phyloP scores from a whole-genome alignment of 371 early-diverging fungal species.

The Actinomortierella wolfii region DNA sequence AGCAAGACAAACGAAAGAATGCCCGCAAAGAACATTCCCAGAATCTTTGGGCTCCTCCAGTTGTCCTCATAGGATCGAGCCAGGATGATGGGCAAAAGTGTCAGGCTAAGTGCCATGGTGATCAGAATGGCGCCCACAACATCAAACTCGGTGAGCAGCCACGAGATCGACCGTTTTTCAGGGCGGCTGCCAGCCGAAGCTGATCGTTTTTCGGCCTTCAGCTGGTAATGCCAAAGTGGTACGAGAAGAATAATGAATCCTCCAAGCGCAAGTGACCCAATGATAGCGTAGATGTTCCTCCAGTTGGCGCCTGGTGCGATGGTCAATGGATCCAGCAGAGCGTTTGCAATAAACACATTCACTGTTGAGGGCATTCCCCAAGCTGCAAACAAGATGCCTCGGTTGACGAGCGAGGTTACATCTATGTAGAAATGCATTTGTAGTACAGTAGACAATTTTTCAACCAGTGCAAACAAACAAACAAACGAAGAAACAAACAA shows the following conservation, averaged over 20 bases:
- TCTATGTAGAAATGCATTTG: conserved; percentile 5
- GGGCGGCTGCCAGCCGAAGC: neutral
- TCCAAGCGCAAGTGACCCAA: conserved; percentile 32
- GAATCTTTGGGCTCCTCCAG: conserved; percentile 30
- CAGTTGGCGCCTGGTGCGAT: conserved; percentile 27
- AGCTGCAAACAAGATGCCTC: conserved; percentile 13
- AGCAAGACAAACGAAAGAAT: conserved; percentile 24
- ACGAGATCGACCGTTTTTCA: conserved; percentile 9
- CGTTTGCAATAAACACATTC: conserved; percentile 7
- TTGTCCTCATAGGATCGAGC: conserved; percentile 45
- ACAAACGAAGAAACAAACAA: neutral
- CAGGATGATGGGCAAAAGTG: conserved; percentile 45
- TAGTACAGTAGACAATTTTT: neutral
- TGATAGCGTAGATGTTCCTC: conserved; percentile 46
- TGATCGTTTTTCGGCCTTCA: conserved; percentile 20
- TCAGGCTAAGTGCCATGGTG: conserved; percentile 30
- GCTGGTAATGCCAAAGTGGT: conserved; percentile 32
- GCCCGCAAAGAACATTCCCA: conserved; percentile 44
- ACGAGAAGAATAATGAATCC: conserved; percentile 19
- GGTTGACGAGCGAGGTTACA: conserved; percentile 11
- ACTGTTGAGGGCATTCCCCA: conserved; percentile 15
- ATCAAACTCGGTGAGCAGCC: conserved; percentile 44
- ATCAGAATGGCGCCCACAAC: conserved; percentile 45
- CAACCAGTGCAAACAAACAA: too few species aligned
- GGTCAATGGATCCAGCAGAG: conserved; percentile 31